Evolutionary conservation across 805 yeast genomes (phyloP).

Genomic region (Wickerhamomyces pijperi): DNA sequence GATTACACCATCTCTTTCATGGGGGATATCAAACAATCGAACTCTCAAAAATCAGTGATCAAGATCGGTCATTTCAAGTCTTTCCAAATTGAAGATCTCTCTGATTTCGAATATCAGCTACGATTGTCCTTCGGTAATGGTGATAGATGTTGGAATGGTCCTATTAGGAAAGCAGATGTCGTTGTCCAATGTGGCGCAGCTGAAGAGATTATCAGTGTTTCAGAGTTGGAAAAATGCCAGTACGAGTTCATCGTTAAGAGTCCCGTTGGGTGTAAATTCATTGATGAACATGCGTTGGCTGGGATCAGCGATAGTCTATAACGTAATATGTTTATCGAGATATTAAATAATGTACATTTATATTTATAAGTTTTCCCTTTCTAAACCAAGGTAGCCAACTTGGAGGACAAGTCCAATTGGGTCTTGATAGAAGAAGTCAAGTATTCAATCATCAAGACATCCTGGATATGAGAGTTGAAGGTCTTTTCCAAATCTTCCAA

Average conservation of each 20-base stretch:
- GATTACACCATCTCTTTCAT: conserved; percentile 51
- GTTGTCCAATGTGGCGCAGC: conserved; percentile 56
- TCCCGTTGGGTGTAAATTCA: conserved; percentile 28
- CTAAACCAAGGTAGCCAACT: conserved; percentile 48
- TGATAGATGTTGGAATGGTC: conserved; percentile 91
- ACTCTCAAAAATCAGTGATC: conserved; percentile 32
- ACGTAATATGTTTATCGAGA: too few species aligned
- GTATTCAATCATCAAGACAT: conserved; percentile 70
- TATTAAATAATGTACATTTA: too few species aligned
- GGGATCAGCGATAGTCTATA: too few species aligned
- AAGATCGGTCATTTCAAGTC: conserved; percentile 36
- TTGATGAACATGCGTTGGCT: too few species aligned
- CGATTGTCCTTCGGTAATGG: conserved; percentile 44
- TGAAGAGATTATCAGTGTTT: conserved; percentile 47
- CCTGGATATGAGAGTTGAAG: conserved; percentile 66
- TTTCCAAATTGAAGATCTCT: conserved; percentile 20
- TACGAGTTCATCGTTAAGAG: conserved; percentile 41
- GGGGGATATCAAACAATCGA: conserved; percentile 45
- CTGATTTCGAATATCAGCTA: conserved; percentile 22
- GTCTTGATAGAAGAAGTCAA: conserved; percentile 76
- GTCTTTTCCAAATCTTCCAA: conserved; percentile 41
- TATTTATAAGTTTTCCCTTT: too few species aligned
- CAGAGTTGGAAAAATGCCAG: conserved; percentile 84
- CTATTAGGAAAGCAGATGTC: conserved; percentile 59
- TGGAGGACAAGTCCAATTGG: conserved; percentile 70